A percentile compares a stretch with the other conserved stretches of the same genome.
These are phyloP conservation scores for Neonectria ditissima DNA, from an alignment of 2,329 filamentous ascomycete species.

Conservation along the genomic window DNA sequence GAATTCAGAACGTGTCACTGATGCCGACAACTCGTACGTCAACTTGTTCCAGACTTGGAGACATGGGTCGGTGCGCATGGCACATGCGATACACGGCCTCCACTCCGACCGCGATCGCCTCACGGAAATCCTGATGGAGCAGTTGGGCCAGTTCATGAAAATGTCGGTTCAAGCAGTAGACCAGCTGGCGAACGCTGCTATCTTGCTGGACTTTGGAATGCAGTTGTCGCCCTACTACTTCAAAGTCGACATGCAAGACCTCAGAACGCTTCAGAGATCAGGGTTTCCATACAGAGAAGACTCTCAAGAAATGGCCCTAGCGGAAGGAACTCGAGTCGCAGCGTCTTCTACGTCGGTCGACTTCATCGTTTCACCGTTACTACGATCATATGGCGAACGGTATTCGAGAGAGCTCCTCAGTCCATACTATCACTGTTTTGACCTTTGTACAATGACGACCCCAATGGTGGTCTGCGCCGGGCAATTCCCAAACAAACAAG, in stretches of 20 bases:
- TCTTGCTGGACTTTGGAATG: neutral
- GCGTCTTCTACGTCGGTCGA: too few relatives aligned
- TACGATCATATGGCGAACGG: too few relatives aligned
- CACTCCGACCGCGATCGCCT: slow-evolving; percentile 1
- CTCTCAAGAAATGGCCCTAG: too few relatives aligned
- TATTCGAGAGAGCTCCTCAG: too few relatives aligned
- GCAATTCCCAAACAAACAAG: too few relatives aligned
- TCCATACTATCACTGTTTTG: too few relatives aligned
- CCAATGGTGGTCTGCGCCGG: too few relatives aligned
- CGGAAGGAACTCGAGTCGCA: too few relatives aligned
- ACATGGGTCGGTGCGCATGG: neutral
- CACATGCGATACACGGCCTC: neutral
- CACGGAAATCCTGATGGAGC: slow-evolving; percentile 1
- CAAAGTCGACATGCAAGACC: slow-evolving; percentile 4
- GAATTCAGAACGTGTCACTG: slow-evolving; percentile 9
- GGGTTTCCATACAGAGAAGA: neutral
- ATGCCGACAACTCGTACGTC: neutral
- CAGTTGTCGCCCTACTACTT: neutral
- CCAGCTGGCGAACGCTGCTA: neutral
- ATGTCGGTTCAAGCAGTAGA: neutral
- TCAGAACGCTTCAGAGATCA: neutral
- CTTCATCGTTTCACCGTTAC: too few relatives aligned
- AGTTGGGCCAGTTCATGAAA: neutral
- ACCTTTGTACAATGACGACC: too few relatives aligned
- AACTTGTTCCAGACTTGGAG: slow-evolving; percentile 1